phyloP scores from a whole-genome alignment of 2,329 filamentous ascomycete genomes.

The Emericellopsis cladophorae region DNA sequence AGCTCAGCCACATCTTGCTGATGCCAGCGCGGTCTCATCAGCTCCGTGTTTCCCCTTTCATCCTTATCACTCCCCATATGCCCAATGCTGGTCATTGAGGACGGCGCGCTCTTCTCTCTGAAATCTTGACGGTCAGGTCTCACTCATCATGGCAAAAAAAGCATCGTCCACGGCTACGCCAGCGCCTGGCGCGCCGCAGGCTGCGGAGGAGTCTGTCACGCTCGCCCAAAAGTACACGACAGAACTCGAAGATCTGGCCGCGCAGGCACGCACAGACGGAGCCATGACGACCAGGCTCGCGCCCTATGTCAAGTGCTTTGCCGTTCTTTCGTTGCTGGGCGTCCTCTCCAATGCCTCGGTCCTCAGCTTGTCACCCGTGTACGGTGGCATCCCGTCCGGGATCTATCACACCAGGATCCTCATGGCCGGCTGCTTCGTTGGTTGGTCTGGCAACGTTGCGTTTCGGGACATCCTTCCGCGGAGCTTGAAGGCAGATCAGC shows the following conservation, averaged over 20 bases:
- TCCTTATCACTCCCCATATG: background rate
- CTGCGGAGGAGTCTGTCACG: background rate
- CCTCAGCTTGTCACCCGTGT: constrained; percentile 72
- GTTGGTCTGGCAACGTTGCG: constrained; percentile 56
- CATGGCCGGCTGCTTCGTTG: constrained; percentile 53
- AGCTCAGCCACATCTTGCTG: no score
- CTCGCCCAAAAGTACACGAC: background rate
- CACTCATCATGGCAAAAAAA: background rate
- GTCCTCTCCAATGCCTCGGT: constrained; percentile 59
- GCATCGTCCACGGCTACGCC: background rate
- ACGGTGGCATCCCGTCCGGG: constrained; percentile 68
- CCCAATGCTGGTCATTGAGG: background rate
- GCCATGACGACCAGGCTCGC: constrained; percentile 6
- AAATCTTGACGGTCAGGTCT: background rate
- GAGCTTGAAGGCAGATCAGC: constrained; percentile 27
- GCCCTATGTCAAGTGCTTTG: constrained; percentile 18
- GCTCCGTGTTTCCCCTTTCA: background rate
- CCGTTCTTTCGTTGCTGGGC: constrained; percentile 28
- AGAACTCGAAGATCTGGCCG: background rate
- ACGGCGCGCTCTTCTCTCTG: background rate
- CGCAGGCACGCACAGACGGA: background rate
- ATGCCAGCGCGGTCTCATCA: background rate
- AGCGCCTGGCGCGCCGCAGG: background rate
- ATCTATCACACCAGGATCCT: constrained; percentile 59
- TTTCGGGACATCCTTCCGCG: constrained; percentile 29